Conservation (phyloP, 192 early-diverging fungal genomes). For the Entomortierella lignicola region DNA sequence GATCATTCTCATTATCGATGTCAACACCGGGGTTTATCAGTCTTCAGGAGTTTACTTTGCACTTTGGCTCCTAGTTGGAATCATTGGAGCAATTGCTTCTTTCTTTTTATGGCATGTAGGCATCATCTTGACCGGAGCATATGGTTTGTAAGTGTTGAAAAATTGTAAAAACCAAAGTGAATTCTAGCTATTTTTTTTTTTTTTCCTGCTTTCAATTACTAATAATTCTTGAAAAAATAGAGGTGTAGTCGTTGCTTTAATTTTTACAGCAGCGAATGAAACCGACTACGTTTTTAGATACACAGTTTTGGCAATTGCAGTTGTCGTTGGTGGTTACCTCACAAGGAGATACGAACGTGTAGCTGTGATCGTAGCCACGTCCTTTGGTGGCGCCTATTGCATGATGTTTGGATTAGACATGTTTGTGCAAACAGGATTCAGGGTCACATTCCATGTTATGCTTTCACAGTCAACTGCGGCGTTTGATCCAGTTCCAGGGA, state of each 20-base stretch:
- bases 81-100: constrained; percentile 33
- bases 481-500: constrained; percentile 35
- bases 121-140: constrained; percentile 51
- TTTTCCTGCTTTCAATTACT: neutral
- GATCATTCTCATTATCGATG: constrained; percentile 47
- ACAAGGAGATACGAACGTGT: constrained; percentile 40
- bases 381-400: constrained; percentile 47
- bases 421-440: constrained; percentile 50
- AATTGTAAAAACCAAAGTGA: neutral
- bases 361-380: constrained; percentile 51
- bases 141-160: constrained; percentile 31
- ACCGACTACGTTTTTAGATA: constrained; percentile 34
- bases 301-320: constrained; percentile 15
- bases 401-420: constrained; percentile 56
- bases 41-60: constrained; percentile 48
- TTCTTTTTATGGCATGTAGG: constrained; percentile 57
- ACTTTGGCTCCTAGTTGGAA: constrained; percentile 47
- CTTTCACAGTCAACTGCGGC: constrained; percentile 26
- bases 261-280: constrained; percentile 44
- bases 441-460: constrained; percentile 44
- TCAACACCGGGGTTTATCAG: constrained; percentile 13
- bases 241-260: constrained; percentile 34
- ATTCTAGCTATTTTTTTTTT: neutral
- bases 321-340: constrained; percentile 29
- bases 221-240: constrained; percentile 8